Evolutionary conservation across 2,329 filamentous ascomycete genomes (phyloP).

Genomic region (Chalaropsis thielavioides): DNA sequence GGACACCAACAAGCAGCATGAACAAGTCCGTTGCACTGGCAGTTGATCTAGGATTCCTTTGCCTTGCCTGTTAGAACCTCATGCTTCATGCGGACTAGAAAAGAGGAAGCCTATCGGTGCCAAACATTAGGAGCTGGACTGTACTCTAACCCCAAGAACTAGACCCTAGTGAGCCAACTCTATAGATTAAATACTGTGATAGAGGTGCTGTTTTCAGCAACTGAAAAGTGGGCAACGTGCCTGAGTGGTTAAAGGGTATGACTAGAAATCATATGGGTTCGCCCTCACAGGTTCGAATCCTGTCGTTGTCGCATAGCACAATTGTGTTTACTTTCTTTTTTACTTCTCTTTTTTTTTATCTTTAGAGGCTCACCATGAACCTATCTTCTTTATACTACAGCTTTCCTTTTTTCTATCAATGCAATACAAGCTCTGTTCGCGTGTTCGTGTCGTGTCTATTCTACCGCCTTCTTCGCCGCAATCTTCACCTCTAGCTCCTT

Average conservation of each 20-base stretch:
- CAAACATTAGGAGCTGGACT: too few species aligned
- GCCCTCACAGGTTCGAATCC: slow-evolving; percentile 15
- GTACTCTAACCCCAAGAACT: background rate
- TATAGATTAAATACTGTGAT: background rate
- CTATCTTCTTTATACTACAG: too few species aligned
- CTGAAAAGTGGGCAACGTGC: slow-evolving; percentile 10
- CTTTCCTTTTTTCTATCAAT: too few species aligned
- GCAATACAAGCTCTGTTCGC: too few species aligned
- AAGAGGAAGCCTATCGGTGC: too few species aligned
- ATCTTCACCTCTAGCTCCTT: slow-evolving; percentile 24
- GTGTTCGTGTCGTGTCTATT: too few species aligned
- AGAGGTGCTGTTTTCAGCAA: background rate
- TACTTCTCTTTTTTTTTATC: background rate
- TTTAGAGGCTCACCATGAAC: too few species aligned
- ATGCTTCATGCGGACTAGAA: too few species aligned
- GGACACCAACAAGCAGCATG: background rate
- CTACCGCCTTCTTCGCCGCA: slow-evolving; percentile 15
- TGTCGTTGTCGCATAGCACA: slow-evolving; percentile 3
- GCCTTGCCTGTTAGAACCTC: too few species aligned
- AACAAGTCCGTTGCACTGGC: background rate
- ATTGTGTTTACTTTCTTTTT: background rate
- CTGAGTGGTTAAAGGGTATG: slow-evolving; percentile 16
- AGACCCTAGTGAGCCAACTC: background rate
- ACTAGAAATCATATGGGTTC: slow-evolving; percentile 17
- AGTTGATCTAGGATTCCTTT: too few species aligned